phyloP scores from a whole-genome alignment of 305 asterid species.

The Solanum aculeatissimum region DNA sequence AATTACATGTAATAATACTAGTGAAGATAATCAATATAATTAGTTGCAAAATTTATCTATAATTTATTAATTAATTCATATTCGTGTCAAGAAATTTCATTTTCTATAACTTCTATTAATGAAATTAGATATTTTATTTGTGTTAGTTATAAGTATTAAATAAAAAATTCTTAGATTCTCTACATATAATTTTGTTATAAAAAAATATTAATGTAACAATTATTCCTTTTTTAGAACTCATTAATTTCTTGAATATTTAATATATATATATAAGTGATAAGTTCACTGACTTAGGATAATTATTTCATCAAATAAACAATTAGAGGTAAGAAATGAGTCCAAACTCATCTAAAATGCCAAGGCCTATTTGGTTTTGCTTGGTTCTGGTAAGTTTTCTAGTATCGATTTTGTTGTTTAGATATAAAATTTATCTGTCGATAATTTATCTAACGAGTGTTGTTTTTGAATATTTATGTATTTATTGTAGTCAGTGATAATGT shows the following conservation, averaged over 20 bases:
- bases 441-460: background rate
- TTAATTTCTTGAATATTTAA: background rate
- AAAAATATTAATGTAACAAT: background rate
- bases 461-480: background rate
- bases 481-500: background rate
- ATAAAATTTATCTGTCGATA: background rate
- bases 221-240: background rate
- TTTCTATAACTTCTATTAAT: background rate
- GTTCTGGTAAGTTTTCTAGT: background rate
- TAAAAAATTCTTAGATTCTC: background rate
- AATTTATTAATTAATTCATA: background rate
- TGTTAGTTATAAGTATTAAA: background rate
- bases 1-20: background rate
- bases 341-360: background rate
- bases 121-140: background rate
- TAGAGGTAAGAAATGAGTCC: background rate
- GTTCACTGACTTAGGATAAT: background rate
- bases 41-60: background rate
- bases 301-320: background rate
- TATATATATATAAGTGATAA: background rate
- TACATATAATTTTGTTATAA: background rate
- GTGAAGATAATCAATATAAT: background rate
- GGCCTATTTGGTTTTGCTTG: background rate
- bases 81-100: background rate
- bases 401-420: background rate